These are phyloP conservation scores for Gremmenia infestans DNA, from an alignment of 2,329 filamentous ascomycete genomes.

Conservation along the genomic window DNA sequence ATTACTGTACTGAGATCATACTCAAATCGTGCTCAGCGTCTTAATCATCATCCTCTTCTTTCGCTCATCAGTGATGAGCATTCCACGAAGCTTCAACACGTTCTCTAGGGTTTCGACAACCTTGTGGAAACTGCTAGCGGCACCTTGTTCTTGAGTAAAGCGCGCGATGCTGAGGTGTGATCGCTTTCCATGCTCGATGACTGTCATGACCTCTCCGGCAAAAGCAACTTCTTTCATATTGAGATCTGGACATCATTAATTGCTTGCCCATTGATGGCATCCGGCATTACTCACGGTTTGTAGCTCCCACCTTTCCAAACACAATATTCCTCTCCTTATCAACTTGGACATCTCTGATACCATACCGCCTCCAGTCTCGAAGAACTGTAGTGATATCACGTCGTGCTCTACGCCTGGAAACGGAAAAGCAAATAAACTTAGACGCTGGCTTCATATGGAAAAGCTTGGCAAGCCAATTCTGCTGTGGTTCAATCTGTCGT, in stretches of 20 bases:
- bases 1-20: not conserved
- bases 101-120: constrained; percentile 73
- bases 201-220: constrained; percentile 79
- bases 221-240: constrained; percentile 85
- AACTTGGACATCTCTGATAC: constrained; percentile 72
- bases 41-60: constrained; percentile 71
- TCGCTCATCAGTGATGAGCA: constrained; percentile 63
- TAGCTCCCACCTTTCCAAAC: constrained; percentile 68
- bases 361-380: constrained; percentile 53
- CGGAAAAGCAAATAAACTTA: constrained; percentile 68
- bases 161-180: constrained; percentile 74
- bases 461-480: constrained; percentile 85
- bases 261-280: not conserved
- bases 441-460: constrained; percentile 84
- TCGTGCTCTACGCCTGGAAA: constrained; percentile 67
- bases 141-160: constrained; percentile 87
- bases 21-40: constrained; percentile 40
- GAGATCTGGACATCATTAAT: constrained; percentile 50
- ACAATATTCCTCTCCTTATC: constrained; percentile 77
- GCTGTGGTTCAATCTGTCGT: constrained; percentile 58
- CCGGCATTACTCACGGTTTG: constrained; percentile 64
- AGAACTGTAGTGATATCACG: constrained; percentile 73
- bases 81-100: constrained; percentile 58
- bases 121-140: constrained; percentile 80
- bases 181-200: constrained; percentile 77